Percentiles rank a stretch among this genome's conserved stretches.
Conservation (phyloP, 1,284 basidiomycete genomes). For the Spongiforma sp. region DNA sequence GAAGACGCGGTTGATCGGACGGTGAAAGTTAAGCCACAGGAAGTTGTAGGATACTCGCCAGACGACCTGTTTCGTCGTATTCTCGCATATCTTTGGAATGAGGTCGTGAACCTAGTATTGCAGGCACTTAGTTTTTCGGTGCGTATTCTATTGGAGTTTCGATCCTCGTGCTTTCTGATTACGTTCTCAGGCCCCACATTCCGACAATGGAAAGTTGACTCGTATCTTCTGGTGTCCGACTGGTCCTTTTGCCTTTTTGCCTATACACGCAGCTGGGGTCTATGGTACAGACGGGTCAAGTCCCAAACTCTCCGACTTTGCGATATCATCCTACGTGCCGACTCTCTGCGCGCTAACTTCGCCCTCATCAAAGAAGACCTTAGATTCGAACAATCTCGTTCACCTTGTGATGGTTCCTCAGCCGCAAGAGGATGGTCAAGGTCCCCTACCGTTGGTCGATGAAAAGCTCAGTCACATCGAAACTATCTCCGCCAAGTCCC, state of each 20-base stretch:
- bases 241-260: not conserved
- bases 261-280: not conserved
- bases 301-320: not conserved
- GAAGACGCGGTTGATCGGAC: not conserved
- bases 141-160: not conserved
- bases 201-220: not conserved
- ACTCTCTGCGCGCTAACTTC: not conserved
- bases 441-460: not conserved
- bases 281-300: not conserved
- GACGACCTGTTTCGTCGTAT: not conserved
- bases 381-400: not conserved
- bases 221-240: not conserved
- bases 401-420: not conserved
- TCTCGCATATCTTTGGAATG: not conserved
- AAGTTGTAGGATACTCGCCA: not conserved
- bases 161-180: not conserved
- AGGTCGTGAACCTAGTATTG: not conserved
- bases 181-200: not conserved
- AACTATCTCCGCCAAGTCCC: not conserved
- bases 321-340: not conserved
- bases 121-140: not conserved
- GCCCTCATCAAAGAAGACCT: not conserved
- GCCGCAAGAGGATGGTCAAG: not conserved
- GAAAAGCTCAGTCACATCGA: not conserved
- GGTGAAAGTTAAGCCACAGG: not conserved